Evolutionary conservation across 495 filamentous ascomycete species (phyloP), one percentile per base, ranked within the genome.

Genomic region (Penicillium maclennaniae): DNA sequence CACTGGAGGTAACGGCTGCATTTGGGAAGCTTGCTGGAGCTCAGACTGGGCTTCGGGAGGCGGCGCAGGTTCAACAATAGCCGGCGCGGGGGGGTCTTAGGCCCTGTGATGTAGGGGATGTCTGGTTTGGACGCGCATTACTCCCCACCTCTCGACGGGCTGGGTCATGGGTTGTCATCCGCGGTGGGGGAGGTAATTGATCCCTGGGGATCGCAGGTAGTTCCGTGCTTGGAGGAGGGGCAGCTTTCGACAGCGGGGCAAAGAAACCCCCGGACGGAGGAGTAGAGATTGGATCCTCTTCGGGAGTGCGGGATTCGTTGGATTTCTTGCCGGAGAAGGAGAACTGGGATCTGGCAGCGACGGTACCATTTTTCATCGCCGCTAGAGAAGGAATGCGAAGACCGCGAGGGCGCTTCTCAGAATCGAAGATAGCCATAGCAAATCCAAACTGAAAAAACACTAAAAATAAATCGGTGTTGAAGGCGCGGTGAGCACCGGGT

Each of bases 361-460:
- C 45, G 23, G 44, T 47, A 17, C 61, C 50, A 27, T 39, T 51
- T 54, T 71, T 73, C 47, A 69, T 66, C 6, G 66, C 63, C 40
- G 69, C 65, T 14, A 71, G 60, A 12, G 71, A 73, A 0, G 70
- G 69, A 10, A 74, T 60, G 43, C 72, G 69, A 43, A 75, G 59
- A 26, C 72, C 72, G 0, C 65, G 65, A 9, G 70, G 62, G 47
- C 70, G 69, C 37, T 72, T 72, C 25, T 73, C 72, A 15, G 70
- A 66, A 41, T 75, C 72, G 48, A 71, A 63, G 40, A 73, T 65
- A 5, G 71, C 69, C 69, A 74, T 72, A n/a, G 19, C 45, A 16
- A 26, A 39, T 38, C 4, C 23, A 14, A 45, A 34, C 20, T 14
- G 45, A 54, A 40, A 19, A 17, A 25, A 28, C 20, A n/a, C 40